phyloP scores from a whole-genome alignment of 208 protist species.

The Trypanosoma cruzi region DNA sequence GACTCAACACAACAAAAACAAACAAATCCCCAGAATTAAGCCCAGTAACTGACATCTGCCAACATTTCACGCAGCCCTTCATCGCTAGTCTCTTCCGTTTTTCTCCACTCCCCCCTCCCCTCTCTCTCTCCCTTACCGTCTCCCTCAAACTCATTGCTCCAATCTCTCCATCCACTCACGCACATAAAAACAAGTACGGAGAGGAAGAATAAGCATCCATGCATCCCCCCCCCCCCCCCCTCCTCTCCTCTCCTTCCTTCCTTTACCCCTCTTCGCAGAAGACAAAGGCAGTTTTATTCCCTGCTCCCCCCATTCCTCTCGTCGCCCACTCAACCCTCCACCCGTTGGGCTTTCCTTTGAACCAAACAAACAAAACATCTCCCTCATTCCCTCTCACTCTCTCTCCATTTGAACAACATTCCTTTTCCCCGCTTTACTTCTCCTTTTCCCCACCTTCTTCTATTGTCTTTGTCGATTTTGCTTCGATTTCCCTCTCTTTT shows the following conservation, averaged over 20 bases:
- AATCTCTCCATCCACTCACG: neutral
- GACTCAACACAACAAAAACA: neutral
- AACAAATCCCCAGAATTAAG: neutral
- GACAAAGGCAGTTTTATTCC: neutral
- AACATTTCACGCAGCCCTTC: neutral
- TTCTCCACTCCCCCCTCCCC: neutral
- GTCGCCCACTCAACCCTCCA: neutral
- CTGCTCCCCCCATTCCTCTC: neutral
- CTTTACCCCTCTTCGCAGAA: neutral
- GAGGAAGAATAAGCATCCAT: conserved; percentile 5
- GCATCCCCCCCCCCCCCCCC: neutral
- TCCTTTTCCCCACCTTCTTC: too few relatives aligned
- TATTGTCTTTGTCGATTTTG: too few relatives aligned
- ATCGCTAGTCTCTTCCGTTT: neutral
- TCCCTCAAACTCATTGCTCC: neutral
- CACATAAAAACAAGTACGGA: neutral
- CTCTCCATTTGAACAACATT: neutral
- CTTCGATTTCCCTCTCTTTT: too few relatives aligned
- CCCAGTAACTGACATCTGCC: neutral
- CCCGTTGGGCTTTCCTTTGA: too few relatives aligned
- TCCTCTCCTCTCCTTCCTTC: conserved; percentile 2
- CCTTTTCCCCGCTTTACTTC: too few relatives aligned
- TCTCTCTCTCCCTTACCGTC: conserved; percentile 1
- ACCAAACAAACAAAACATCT: neutral
- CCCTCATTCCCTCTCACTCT: too few relatives aligned